Base-by-base conservation (phyloP, 2,329 filamentous ascomycete species). In the Knufia petricola region DNA sequence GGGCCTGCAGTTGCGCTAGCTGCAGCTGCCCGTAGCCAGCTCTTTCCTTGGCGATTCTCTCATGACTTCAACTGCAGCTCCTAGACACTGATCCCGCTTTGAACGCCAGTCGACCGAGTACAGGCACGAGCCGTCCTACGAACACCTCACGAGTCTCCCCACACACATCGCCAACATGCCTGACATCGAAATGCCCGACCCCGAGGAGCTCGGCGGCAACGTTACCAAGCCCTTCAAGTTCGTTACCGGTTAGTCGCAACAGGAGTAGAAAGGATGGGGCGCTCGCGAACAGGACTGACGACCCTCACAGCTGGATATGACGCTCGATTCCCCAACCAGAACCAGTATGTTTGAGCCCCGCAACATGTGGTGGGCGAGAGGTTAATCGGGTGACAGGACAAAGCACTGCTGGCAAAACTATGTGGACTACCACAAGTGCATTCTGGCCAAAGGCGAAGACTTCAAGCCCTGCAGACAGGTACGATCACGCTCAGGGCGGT, bases 331-430 rank as follows among this genome's bases (percentile, higher is more conserved):
- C 92, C 92, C 66, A 95, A 98, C 79, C 76, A 82, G 78, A 98
- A 98, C 62, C 71, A 74, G 71, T 73, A 67, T 53, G 69, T 36
- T 6, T 8, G 32, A 13, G 9, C 4, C 32, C 4, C 13, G 32
- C 6, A n/a, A n/a, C 13, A n/a, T n/a, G 15, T 36, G 32, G 9
- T 36, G 32, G 32, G 6, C 12, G 26, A 28, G 41, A 28, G 41
- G 24, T 46, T 58, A 51, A 52, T 42, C 19, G 12, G 26, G 49
- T 21, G n/a, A 40, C 46, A 75, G 72, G 71, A 82, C 89, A 74
- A 95, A 95, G 85, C 89, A 98, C 82, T 98, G 92, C 87, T 98
- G 92, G 92, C 94, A 98, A 73, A 98, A 98, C 81, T 98, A 98
- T 75, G 92, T 98, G 76, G 92, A 98, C 74, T 96, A 98, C 80